phyloP scores from a whole-genome alignment of 2,329 filamentous ascomycete genomes.

The Rutstroemia sp. region DNA sequence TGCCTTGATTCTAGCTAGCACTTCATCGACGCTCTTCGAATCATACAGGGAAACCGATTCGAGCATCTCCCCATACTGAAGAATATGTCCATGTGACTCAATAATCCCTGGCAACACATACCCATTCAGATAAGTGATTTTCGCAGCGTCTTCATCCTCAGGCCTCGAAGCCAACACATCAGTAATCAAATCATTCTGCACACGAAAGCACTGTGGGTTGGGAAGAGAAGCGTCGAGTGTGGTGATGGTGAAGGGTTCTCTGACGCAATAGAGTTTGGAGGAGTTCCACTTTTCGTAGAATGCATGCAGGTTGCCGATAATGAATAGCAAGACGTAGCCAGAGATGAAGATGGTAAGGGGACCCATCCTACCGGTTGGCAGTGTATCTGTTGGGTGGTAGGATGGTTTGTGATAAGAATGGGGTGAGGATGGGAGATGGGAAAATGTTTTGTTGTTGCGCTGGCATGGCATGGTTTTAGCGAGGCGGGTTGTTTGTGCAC shows the following conservation, averaged over 20 bases:
- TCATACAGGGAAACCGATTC: slow-evolving; percentile 60
- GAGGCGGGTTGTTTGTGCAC: neutral
- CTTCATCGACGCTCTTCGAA: slow-evolving; percentile 45
- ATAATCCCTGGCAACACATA: slow-evolving; percentile 60
- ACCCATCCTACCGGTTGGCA: neutral
- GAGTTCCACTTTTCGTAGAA: slow-evolving; percentile 8
- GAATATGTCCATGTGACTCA: slow-evolving; percentile 63
- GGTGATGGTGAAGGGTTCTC: slow-evolving; percentile 32
- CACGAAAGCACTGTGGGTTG: slow-evolving; percentile 47
- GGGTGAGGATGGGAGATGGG: neutral
- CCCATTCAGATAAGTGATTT: slow-evolving; percentile 34
- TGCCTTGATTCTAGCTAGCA: slow-evolving; percentile 41
- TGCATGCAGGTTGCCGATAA: neutral
- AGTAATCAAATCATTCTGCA: slow-evolving; percentile 44
- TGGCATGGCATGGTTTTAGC: neutral
- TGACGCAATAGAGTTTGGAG: slow-evolving; percentile 20
- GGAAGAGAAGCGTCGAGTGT: slow-evolving; percentile 35
- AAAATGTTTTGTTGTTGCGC: neutral
- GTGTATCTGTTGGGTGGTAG: neutral
- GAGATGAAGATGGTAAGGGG: slow-evolving; percentile 2
- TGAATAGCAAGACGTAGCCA: slow-evolving; percentile 6
- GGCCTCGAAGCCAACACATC: slow-evolving; percentile 36
- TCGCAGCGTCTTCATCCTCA: slow-evolving; percentile 21
- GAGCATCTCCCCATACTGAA: slow-evolving; percentile 60
- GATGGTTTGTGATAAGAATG: neutral